Evolutionary conservation across 352 stramenopile genomes (phyloP).

Genomic region (Pythium vanterpoolii): DNA sequence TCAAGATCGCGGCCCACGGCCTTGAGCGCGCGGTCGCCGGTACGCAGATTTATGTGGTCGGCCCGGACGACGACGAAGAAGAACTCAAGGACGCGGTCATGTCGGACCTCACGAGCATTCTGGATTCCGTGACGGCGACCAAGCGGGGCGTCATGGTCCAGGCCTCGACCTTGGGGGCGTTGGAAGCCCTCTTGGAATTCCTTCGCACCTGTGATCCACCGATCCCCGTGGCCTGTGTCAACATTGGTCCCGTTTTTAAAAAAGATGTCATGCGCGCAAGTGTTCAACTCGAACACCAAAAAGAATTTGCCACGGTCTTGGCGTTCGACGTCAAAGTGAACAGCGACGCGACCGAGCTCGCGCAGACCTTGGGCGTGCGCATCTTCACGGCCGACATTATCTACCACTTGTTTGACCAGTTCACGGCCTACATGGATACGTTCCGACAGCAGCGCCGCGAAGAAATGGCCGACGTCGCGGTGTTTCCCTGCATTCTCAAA

Average conservation of each 20-base stretch:
- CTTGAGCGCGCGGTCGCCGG: conserved; percentile 98
- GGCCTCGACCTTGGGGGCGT: conserved; percentile 96
- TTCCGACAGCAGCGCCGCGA: conserved; percentile 90
- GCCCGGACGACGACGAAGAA: conserved; percentile 95
- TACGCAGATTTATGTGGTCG: conserved; percentile 96
- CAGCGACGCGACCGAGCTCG: conserved; percentile 88
- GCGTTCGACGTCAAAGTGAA: conserved; percentile 99
- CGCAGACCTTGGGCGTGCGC: conserved; percentile 92
- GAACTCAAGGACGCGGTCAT: conserved; percentile 98
- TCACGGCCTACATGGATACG: conserved; percentile 97
- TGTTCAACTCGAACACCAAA: conserved; percentile 98
- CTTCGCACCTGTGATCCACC: conserved; percentile 92
- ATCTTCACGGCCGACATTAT: conserved; percentile 99
- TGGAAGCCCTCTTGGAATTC: conserved; percentile 99
- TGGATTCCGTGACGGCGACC: conserved; percentile 95
- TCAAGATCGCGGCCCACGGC: conserved; percentile 97
- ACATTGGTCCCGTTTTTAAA: conserved; percentile 98
- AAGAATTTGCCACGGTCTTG: conserved; percentile 97
- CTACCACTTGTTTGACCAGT: conserved; percentile 99
- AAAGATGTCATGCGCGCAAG: conserved; percentile 98
- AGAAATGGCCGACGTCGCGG: conserved; percentile 90
- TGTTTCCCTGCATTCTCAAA: conserved; percentile 95
- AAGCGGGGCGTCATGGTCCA: conserved; percentile 98
- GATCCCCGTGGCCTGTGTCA: conserved; percentile 94
- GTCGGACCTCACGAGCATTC: conserved; percentile 93